These are phyloP conservation scores for Ustanciosporium gigantosporum DNA, from an alignment of 1,284 basidiomycete species.

Conservation along the genomic window DNA sequence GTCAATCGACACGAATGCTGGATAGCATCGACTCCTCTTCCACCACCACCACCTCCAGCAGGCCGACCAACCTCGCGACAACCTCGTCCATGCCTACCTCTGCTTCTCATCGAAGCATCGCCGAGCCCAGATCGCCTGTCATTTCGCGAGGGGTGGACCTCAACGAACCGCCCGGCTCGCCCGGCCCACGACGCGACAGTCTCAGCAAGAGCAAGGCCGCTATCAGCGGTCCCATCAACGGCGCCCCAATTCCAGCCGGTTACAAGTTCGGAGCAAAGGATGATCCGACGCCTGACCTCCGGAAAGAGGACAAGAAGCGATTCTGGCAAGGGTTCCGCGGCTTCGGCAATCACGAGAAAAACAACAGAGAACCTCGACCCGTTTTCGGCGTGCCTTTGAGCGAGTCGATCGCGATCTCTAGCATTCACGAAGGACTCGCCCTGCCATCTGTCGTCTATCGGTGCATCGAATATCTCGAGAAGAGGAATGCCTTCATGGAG, in stretches of 20 bases:
- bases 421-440: slow-evolving; percentile 72
- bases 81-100: slow-evolving; percentile 15
- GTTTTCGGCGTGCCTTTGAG: slow-evolving; percentile 88
- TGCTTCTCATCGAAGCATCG: slow-evolving; percentile 29
- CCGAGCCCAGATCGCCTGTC: slow-evolving; percentile 26
- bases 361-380: slow-evolving; percentile 55
- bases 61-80: slow-evolving; percentile 4
- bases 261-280: slow-evolving; percentile 72
- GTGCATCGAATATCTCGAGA: slow-evolving; percentile 66
- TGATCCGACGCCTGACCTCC: slow-evolving; percentile 13
- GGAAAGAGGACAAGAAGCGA: slow-evolving; percentile 56
- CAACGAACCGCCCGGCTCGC: slow-evolving; percentile 28
- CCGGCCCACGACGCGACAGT: slow-evolving; percentile 15
- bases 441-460: slow-evolving; percentile 93
- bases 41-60: too few relatives aligned
- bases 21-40: slow-evolving; percentile 26
- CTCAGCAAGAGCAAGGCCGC: slow-evolving; percentile 64
- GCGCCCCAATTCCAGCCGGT: slow-evolving; percentile 80
- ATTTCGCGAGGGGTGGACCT: slow-evolving; percentile 7
- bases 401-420: slow-evolving; percentile 83
- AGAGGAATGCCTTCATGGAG: slow-evolving; percentile 87
- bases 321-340: slow-evolving; percentile 53
- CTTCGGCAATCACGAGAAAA: slow-evolving; percentile 36
- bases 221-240: slow-evolving; percentile 86
- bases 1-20: neutral